A percentile compares a stretch with the other conserved stretches of the same genome.
Conservation (phyloP, 2,329 filamentous ascomycete genomes). For the Sporothrix globosa region DNA sequence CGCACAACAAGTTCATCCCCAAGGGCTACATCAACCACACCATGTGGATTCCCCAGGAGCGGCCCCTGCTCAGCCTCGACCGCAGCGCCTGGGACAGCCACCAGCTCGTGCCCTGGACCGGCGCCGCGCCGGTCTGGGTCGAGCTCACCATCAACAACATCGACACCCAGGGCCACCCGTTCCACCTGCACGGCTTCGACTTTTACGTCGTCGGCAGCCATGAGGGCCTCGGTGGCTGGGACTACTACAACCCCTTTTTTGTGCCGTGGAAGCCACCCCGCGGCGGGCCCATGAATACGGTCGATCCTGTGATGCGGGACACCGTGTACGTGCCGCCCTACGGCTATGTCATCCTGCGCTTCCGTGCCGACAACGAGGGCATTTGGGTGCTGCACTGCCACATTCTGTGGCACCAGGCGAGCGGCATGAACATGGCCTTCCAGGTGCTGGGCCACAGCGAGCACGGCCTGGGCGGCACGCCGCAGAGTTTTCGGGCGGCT, state of each 20-base stretch:
- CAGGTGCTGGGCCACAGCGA: constrained; percentile 36
- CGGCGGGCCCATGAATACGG: constrained; percentile 35
- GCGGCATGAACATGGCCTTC: constrained; percentile 39
- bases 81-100: constrained; percentile 36
- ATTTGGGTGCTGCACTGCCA: constrained; percentile 39
- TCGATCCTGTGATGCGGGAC: constrained; percentile 38
- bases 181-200: constrained; percentile 40
- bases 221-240: constrained; percentile 38
- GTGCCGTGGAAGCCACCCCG: constrained; percentile 32
- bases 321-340: constrained; percentile 37
- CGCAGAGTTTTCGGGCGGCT: constrained; percentile 23
- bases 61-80: constrained; percentile 35
- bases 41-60: constrained; percentile 36
- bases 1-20: constrained; percentile 35
- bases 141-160: constrained; percentile 40
- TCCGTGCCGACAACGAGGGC: constrained; percentile 38
- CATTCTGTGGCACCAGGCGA: constrained; percentile 38
- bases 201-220: constrained; percentile 38
- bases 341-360: constrained; percentile 37
- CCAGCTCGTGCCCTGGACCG: constrained; percentile 39
- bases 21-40: constrained; percentile 39
- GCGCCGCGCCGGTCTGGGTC: constrained; percentile 36
- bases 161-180: constrained; percentile 39
- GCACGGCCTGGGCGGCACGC: constrained; percentile 32
- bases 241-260: constrained; percentile 39